Evolutionary conservation across 106 monocot genomes (phyloP).

Genomic region (Hemerocallis citrina): DNA sequence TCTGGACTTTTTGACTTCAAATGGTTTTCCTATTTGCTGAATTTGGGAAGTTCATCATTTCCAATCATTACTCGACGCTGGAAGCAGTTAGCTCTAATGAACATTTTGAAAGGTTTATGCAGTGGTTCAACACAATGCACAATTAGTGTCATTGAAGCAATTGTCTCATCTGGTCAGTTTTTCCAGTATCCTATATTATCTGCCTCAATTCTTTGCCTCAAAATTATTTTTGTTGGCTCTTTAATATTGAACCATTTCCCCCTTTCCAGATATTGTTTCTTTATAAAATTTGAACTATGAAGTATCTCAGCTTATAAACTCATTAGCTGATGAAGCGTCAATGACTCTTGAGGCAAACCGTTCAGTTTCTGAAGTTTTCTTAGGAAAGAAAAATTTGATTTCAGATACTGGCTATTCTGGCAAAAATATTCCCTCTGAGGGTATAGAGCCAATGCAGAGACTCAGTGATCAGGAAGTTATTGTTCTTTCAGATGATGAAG

Average conservation of each 20-base stretch:
- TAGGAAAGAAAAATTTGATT: slow-evolving; percentile 5
- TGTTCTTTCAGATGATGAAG: slow-evolving; percentile 75
- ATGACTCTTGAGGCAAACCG: neutral
- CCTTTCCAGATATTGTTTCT: slow-evolving; percentile 44
- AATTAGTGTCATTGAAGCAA: slow-evolving; percentile 38
- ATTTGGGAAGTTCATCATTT: slow-evolving; percentile 88
- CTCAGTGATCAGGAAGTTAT: slow-evolving; percentile 18
- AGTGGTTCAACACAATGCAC: slow-evolving; percentile 9
- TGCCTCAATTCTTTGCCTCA: neutral
- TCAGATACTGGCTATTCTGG: neutral
- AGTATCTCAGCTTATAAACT: slow-evolving; percentile 34
- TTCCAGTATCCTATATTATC: slow-evolving; percentile 1
- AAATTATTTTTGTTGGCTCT: slow-evolving; percentile 11
- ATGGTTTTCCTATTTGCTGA: slow-evolving; percentile 67
- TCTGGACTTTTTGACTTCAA: slow-evolving; percentile 30
- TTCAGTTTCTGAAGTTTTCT: slow-evolving; percentile 13
- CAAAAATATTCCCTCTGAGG: slow-evolving; percentile 8
- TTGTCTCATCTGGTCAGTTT: slow-evolving; percentile 47
- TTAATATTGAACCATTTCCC: slow-evolving; percentile 7
- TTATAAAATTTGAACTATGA: slow-evolving; percentile 45
- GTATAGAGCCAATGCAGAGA: neutral
- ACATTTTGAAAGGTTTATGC: slow-evolving; percentile 38
- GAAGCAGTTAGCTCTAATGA: slow-evolving; percentile 49
- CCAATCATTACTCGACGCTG: slow-evolving; percentile 66
- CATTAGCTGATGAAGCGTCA: slow-evolving; percentile 25